phyloP scores from a whole-genome alignment of 768 basidiomycete species.

The Terana coerulea region DNA sequence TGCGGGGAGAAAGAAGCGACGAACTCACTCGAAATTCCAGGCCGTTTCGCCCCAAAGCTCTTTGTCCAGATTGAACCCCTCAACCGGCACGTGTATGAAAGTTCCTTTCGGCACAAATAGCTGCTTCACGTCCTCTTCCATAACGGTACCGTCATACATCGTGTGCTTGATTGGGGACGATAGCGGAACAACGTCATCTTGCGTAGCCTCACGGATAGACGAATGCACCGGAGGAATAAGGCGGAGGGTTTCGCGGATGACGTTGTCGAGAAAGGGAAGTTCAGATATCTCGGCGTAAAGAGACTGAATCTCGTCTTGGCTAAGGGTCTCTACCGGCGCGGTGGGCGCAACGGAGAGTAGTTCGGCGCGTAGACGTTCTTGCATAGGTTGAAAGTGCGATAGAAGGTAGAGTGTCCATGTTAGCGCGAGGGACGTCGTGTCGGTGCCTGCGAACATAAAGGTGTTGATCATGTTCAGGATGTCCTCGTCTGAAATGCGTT shows the following conservation, averaged over 20 bases:
- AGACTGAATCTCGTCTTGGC: constrained; percentile 63
- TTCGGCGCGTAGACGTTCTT: constrained; percentile 70
- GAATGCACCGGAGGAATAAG: constrained; percentile 79
- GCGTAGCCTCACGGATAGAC: constrained; percentile 71
- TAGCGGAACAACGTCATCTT: constrained; percentile 75
- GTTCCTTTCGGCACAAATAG: constrained; percentile 63
- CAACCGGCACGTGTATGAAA: constrained; percentile 74
- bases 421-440: constrained; percentile 77
- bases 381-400: constrained; percentile 60
- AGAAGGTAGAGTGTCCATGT: constrained; percentile 84
- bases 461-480: constrained; percentile 84
- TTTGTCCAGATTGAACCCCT: constrained; percentile 77
- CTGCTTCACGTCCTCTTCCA: constrained; percentile 33
- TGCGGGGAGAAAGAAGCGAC: not conserved
- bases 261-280: constrained; percentile 72
- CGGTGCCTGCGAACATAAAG: constrained; percentile 88
- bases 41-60: constrained; percentile 78
- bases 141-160: constrained; percentile 41
- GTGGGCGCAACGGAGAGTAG: constrained; percentile 44
- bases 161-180: constrained; percentile 51
- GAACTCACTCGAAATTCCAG: constrained; percentile 70
- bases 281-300: constrained; percentile 51
- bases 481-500: constrained; percentile 83
- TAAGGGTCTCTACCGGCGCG: constrained; percentile 37
- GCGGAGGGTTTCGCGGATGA: constrained; percentile 73